phyloP scores from a whole-genome alignment of 2,329 filamentous ascomycete species.

The Aspergillus amoenus region DNA sequence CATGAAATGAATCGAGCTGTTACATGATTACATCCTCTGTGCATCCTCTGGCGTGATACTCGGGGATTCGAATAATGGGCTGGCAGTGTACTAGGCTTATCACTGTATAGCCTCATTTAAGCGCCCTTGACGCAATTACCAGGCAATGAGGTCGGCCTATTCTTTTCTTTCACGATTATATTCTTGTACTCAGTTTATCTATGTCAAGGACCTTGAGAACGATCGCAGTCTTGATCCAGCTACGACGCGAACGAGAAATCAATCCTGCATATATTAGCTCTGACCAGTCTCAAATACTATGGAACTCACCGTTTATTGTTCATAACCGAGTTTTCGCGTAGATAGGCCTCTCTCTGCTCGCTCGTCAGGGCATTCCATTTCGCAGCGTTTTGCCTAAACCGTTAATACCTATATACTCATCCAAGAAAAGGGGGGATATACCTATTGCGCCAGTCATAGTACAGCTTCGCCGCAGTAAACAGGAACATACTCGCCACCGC shows the following conservation, averaged over 20 bases:
- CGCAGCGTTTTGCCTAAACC: conserved; percentile 29
- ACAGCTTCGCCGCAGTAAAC: not conserved
- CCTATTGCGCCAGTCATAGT: not conserved
- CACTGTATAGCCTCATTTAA: conserved; percentile 4
- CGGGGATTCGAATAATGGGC: too few species aligned
- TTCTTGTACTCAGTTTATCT: too few species aligned
- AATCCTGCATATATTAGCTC: not conserved
- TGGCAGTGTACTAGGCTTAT: not conserved
- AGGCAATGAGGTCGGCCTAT: not conserved
- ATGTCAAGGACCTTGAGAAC: too few species aligned
- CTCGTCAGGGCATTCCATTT: conserved; percentile 41
- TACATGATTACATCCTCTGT: too few species aligned
- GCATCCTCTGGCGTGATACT: too few species aligned
- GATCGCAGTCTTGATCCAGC: too few species aligned
- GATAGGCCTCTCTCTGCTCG: conserved; percentile 38
- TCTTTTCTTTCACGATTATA: too few species aligned
- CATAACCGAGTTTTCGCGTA: conserved; percentile 36
- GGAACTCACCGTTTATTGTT: conserved; percentile 44
- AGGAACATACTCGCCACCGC: conserved; percentile 47
- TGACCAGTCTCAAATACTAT: too few species aligned
- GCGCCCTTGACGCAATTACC: not conserved
- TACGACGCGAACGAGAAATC: not conserved
- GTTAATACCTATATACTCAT: not conserved
- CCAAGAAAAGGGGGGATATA: not conserved
- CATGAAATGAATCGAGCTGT: not conserved